Evolutionary conservation across 129 eudicot genomes (phyloP), one percentile per base, ranked within the genome.

Genomic region (Artemisia annua): DNA sequence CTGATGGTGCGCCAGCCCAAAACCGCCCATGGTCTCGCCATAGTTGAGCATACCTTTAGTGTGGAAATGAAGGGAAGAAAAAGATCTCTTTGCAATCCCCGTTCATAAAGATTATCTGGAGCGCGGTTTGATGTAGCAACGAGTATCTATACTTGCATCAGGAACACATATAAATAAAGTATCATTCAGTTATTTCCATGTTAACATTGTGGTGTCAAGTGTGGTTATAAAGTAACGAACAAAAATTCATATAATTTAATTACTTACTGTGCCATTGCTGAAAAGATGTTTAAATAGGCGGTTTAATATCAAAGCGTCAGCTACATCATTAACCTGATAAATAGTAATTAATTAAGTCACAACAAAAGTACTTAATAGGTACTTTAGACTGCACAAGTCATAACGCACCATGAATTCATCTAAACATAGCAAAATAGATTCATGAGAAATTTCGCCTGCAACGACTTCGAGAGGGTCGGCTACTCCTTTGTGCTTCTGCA

Each of bases 91-190:
- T 93, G 98, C 67, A 93, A 73, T 26, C 98, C 98, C 57, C 92
- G 86, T 82, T 93, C 96, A 75, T 93, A 93, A 78, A 93, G 89
- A 63, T 74, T 84, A 89, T 89, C 96, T 1, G 98, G 98, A 56
- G 96, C 95, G 58, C 98, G 96, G 63, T 93, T 93, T 65, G 96
- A 93, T 28, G 98, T 93, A 39, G 98, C 79, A 78, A 93, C 95
- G 30, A 93, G 98, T 78, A 93, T 84, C 98, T 93, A 79, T 11
- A 74, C 58, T 66, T 67, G 69, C 78, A 69, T 75, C 11, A 66
- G 10, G 1, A 58, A 70, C 28, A 26, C 50, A 46, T 30, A 68
- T 56, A 71, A n/a, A 7, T 17, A 50, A 48, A 0, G 22, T 32
- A 39, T 39, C 10, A 7, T 13, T 62, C 3, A 9, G 51, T 74